These are phyloP conservation scores for Spirogloea muscicola DNA, from an alignment of 139 green algal genomes.

Conservation along the genomic window DNA sequence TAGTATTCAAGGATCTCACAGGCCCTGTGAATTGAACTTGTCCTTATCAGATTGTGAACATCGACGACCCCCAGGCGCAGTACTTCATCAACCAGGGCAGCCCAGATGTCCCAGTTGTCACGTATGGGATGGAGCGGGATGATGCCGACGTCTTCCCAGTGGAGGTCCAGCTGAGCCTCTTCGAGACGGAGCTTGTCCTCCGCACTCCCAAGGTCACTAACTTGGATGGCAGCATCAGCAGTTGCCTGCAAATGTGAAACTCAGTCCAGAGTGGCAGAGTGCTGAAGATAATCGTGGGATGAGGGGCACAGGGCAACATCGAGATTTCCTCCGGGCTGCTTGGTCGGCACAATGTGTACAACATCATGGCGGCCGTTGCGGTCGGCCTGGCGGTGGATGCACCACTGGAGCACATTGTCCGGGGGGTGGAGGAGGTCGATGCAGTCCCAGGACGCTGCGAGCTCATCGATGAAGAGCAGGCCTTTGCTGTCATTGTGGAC, in stretches of 20 bases:
- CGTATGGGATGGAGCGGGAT: slow-evolving; percentile 51
- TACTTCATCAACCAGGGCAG: slow-evolving; percentile 49
- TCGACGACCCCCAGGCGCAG: slow-evolving; percentile 64
- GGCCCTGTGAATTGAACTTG: no score
- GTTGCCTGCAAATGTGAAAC: no score
- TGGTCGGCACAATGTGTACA: slow-evolving; percentile 77
- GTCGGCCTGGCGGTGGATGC: slow-evolving; percentile 71
- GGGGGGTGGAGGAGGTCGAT: slow-evolving; percentile 72
- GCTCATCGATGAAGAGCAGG: slow-evolving; percentile 84
- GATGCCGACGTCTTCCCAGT: slow-evolving; percentile 65
- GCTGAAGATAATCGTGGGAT: no score
- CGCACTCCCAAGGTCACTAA: slow-evolving; percentile 38
- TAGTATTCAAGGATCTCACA: not conserved
- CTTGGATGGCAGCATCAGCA: no score
- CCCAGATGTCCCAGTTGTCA: slow-evolving; percentile 47
- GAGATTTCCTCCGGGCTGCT: slow-evolving; percentile 44
- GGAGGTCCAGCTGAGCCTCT: slow-evolving; percentile 34
- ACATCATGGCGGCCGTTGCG: slow-evolving; percentile 87
- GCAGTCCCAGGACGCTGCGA: slow-evolving; percentile 66
- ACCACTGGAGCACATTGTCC: slow-evolving; percentile 48
- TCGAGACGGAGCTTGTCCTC: slow-evolving; percentile 47
- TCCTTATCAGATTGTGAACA: slow-evolving; percentile 78
- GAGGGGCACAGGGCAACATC: slow-evolving; percentile 14
- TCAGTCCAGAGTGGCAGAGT: no score
- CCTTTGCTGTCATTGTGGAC: slow-evolving; percentile 90